Evolutionary conservation across 176 grass and related monocot genomes (phyloP), one percentile per base, ranked within the genome.

Genomic region (Panicum miliaceum): DNA sequence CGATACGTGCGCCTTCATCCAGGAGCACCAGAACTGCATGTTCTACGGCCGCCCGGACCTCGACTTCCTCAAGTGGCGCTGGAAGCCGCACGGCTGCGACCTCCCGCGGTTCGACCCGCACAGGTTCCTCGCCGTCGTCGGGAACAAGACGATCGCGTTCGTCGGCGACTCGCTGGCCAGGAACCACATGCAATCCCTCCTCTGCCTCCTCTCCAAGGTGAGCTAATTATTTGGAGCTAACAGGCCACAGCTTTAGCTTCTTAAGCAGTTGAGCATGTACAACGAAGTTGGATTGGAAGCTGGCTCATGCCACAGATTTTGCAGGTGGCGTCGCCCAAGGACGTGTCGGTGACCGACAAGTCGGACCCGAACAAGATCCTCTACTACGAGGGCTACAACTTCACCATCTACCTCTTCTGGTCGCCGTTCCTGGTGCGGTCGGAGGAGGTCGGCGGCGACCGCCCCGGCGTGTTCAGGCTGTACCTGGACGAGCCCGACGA

Each of bases 401-500:
- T 88, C 67, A 97, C 94, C 38, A 15, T 93, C 3, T 81, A 83
- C 42, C 82, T 86, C 59, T 86, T 90, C 85, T 97, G 91, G 94
- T 88, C 94, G 8, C 91, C 91, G 7, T 93, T 97, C 81, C 73
- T 93, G 56, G 88, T 97, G 69, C 79, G 90, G 53, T 23, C 45
- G 68, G 77, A 50, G 67, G 78, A 85, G 66, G 53, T 54, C 64
- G 35, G 58, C 69, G 27, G 58, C 25, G 82, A 74, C 73, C 27
- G 52, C 47, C n/a, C 82, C 5, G 83, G 64, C n/a, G 53, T 51
- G 51, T 89, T 77, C 64, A 88, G 63, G 45, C 84, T 97, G 41
- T 97, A 88, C 84, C 72, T 97, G 13, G 94, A 97, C 67, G 87
- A 92, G 68, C 60, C 84, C 32, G 91, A 97, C 72, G 58, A n/a